Conservation (phyloP, 768 basidiomycete genomes). For the Trametes punicea region DNA sequence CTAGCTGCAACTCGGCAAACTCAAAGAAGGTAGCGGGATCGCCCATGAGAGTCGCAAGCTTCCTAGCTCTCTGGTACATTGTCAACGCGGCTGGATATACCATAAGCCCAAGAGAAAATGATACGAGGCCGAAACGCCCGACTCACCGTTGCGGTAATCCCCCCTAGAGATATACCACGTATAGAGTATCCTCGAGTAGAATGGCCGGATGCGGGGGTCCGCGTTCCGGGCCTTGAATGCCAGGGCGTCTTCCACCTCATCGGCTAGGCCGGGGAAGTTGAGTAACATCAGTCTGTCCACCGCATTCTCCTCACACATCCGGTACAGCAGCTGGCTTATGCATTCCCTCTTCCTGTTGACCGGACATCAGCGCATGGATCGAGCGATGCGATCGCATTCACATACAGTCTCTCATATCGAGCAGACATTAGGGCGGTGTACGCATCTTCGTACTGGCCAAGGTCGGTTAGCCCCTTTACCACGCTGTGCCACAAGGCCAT, state of each 20-base stretch:
- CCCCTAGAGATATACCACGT: slow-evolving; percentile 87
- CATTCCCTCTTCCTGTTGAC: slow-evolving; percentile 72
- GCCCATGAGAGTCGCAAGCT: slow-evolving; percentile 51
- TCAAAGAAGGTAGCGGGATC: slow-evolving; percentile 39
- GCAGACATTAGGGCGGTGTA: slow-evolving; percentile 73
- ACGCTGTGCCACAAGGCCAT: slow-evolving; percentile 76
- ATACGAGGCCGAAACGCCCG: neutral
- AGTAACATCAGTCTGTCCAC: slow-evolving; percentile 75
- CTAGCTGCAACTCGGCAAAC: slow-evolving; percentile 65
- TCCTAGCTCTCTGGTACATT: slow-evolving; percentile 90
- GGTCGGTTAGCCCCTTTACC: slow-evolving; percentile 69
- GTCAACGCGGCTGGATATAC: slow-evolving; percentile 66
- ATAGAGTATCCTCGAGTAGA: slow-evolving; percentile 90
- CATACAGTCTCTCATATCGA: slow-evolving; percentile 80
- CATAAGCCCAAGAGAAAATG: neutral
- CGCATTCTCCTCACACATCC: slow-evolving; percentile 89
- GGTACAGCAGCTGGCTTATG: slow-evolving; percentile 77
- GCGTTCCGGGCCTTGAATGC: slow-evolving; percentile 93
- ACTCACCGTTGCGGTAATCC: slow-evolving; percentile 88
- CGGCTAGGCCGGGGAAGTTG: slow-evolving; percentile 80
- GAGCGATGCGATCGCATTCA: slow-evolving; percentile 18
- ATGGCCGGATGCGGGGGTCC: slow-evolving; percentile 80
- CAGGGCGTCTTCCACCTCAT: slow-evolving; percentile 84
- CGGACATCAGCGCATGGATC: neutral
- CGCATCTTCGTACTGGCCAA: slow-evolving; percentile 81